Base-by-base conservation (phyloP, 805 yeast genomes). In the Ogataea paradorogensis region DNA sequence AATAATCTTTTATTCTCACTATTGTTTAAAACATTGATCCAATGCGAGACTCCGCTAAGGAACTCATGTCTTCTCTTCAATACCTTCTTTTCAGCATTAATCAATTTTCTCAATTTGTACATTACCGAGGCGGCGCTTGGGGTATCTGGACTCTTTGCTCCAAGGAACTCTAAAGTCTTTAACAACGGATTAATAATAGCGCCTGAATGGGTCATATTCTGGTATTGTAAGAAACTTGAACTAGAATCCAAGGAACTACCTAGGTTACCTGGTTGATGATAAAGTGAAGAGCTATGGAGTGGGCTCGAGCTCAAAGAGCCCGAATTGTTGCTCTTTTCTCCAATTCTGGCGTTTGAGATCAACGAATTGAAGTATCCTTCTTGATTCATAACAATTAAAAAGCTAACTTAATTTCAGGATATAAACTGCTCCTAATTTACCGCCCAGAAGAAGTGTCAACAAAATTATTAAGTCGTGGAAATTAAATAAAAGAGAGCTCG, bases 11-110 rank as follows among this genome's bases (percentile, higher is more conserved):
- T 65, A 46, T 66, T 63, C 3, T 71, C 72, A 4, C 61, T 62
- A 38, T 62, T 63, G 6, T 68, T 69, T 22, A 74, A 45, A 4
- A 57, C 49, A 24, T 58, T 52, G 22, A 65, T 55, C 82, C 82
- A 76, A 3, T 54, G 55, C 2, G 54, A 51, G 11, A 75, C 49
- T 14, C 74, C 74, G 24, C 56, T 62, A 6, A 66, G 46, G 33
- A 74, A 59, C 10, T 66, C 71, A 9, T 52, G 58, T 40, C 70
- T 65, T 33, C 63, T 58, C 26, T 49, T 54, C 36, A 66, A 50
- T 5, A 59, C 53, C 37, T 64, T 73, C 38, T 63, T 64, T 46
- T 73, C 71, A 7, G 53, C 40, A 46, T 64, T 69, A 36, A 71
- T 61, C 32, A 70, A 48, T 44, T 63, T 71, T 24, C 55, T 48